These are phyloP conservation scores for Balansia obtecta DNA, from an alignment of 2,329 filamentous ascomycete species.

Conservation along the genomic window DNA sequence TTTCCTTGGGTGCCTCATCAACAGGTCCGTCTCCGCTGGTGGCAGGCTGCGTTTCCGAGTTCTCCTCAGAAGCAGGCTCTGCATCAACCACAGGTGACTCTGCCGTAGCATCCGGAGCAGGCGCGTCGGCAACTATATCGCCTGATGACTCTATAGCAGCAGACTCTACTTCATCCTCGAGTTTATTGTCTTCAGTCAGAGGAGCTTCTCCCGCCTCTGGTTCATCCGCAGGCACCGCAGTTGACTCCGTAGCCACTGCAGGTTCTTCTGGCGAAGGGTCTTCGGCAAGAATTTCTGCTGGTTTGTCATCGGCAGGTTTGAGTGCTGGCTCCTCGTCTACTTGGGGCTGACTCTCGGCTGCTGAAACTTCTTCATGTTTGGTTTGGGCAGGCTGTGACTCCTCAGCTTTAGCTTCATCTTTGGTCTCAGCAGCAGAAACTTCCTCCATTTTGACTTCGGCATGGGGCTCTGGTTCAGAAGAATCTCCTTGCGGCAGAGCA, in stretches of 20 bases:
- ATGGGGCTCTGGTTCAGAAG: not conserved
- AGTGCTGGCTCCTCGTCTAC: not conserved
- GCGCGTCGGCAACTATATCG: not conserved
- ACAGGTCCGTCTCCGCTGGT: slow-evolving; percentile 2
- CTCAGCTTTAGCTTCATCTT: not conserved
- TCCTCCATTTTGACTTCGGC: not conserved
- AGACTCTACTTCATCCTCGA: not conserved
- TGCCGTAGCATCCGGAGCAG: not conserved
- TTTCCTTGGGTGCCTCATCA: not conserved
- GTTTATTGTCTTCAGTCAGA: not conserved
- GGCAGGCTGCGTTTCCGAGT: not conserved
- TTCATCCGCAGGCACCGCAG: not conserved
- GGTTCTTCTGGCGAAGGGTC: not conserved
- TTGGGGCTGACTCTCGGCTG: not conserved
- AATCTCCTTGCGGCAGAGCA: not conserved
- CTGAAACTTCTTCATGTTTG: not conserved
- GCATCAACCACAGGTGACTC: not conserved
- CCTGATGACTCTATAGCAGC: not conserved
- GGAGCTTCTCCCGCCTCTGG: not conserved
- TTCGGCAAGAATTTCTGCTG: not conserved
- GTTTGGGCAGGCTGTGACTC: not conserved
- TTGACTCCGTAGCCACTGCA: not conserved
- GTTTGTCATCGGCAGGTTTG: not conserved
- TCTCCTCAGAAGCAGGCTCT: not conserved
- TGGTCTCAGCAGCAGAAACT: not conserved